A percentile compares a stretch with the other conserved stretches of the same genome.
Conservation (phyloP, 2,329 filamentous ascomycete genomes). For the Orbilia quercus region DNA sequence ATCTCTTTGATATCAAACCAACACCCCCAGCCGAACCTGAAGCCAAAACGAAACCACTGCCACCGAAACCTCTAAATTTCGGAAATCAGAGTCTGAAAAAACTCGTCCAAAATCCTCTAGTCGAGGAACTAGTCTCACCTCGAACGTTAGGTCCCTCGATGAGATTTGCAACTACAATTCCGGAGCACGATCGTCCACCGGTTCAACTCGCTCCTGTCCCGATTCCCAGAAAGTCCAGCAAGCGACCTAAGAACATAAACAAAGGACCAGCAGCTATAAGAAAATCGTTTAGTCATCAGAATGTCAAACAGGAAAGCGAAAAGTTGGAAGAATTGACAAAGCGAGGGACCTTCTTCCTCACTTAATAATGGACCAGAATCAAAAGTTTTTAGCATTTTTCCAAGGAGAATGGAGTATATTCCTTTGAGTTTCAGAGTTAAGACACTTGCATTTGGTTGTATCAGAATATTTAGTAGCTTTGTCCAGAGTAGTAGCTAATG, state of each 20-base stretch:
- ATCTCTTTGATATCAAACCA: slow-evolving; percentile 36
- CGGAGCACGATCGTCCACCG: slow-evolving; percentile 4
- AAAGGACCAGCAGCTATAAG: neutral
- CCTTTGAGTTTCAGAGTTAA: too few relatives aligned
- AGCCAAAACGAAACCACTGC: slow-evolving; percentile 25
- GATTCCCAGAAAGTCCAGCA: slow-evolving; percentile 28
- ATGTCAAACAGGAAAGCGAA: neutral
- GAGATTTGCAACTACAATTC: slow-evolving; percentile 35
- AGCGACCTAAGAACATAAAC: neutral
- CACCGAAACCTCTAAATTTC: slow-evolving; percentile 30
- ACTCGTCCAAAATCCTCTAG: neutral
- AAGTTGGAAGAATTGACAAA: slow-evolving; percentile 7
- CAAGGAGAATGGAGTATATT: too few relatives aligned
- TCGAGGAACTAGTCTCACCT: slow-evolving; percentile 12
- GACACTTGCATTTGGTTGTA: too few relatives aligned
- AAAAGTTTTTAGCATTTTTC: neutral
- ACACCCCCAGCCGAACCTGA: slow-evolving; percentile 20
- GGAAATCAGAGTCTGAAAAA: neutral
- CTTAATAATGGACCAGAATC: neutral
- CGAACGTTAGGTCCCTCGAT: slow-evolving; percentile 9
- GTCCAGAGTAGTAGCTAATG: too few relatives aligned
- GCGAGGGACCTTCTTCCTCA: slow-evolving; percentile 14
- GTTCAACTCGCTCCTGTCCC: slow-evolving; percentile 27
- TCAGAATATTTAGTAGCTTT: too few relatives aligned
- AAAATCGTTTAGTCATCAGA: neutral